These are phyloP conservation scores for Chaetomium olivaceum DNA, from an alignment of 2,329 filamentous ascomycete genomes.

Conservation along the genomic window DNA sequence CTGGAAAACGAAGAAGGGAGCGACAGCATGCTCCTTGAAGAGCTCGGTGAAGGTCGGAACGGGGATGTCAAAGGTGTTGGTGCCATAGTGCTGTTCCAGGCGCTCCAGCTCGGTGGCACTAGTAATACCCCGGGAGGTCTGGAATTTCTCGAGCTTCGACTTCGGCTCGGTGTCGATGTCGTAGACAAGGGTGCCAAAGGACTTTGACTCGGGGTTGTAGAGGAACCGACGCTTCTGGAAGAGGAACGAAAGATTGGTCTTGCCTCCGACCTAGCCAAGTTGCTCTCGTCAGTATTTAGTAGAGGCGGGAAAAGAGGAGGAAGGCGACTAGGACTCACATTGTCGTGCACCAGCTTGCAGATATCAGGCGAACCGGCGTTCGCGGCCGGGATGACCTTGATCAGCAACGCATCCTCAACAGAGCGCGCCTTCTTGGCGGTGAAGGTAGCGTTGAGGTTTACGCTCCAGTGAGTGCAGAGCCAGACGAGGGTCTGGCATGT, in stretches of 20 bases:
- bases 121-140: conserved; percentile 73
- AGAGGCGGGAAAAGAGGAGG: background rate
- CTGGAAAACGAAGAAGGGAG: conserved; percentile 99
- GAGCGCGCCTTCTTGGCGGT: conserved; percentile 71
- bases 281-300: background rate
- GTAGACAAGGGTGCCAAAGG: conserved; percentile 82
- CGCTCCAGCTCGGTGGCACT: conserved; percentile 74
- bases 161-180: conserved; percentile 83
- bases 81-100: conserved; percentile 88
- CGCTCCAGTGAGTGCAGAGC: conserved; percentile 97
- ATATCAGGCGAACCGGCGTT: conserved; percentile 92
- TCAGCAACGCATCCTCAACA: conserved; percentile 74
- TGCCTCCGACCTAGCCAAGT: conserved; percentile 61
- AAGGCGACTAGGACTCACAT: conserved; percentile 43
- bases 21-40: conserved; percentile 97
- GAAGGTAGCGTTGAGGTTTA: conserved; percentile 79
- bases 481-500: conserved; percentile 86
- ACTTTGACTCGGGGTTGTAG: conserved; percentile 68
- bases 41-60: conserved; percentile 94
- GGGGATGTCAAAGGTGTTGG: conserved; percentile 96
- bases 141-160: conserved; percentile 75
- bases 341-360: conserved; percentile 76
- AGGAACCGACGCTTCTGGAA: conserved; percentile 98
- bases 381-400: conserved; percentile 87
- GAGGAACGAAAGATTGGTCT: conserved; percentile 80